Base-by-base conservation (phyloP, 108 stramenopile genomes). In the Cyclostephanos invisitatus region DNA sequence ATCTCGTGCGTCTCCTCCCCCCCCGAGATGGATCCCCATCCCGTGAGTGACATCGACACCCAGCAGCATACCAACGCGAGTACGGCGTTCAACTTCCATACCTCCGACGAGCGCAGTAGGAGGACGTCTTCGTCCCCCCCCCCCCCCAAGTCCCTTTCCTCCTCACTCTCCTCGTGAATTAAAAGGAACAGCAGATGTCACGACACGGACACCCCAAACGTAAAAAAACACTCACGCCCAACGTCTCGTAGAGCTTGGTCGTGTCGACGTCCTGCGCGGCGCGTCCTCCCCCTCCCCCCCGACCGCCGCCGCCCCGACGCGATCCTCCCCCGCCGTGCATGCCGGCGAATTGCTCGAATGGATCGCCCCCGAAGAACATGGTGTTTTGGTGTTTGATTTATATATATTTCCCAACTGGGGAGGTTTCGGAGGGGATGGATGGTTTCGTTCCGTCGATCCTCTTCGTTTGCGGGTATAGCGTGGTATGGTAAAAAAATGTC, bases 81-180 rank as follows among this genome's bases (percentile, higher is more conserved):
- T 38, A 96, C 89, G 24, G 91, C 82, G 71, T 98, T 98, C 51
- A 98, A 85, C 75, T 95, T 95, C 95, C 96, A 96, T 7, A 91
- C 63, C 56, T 84, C 73, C 14, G 75, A 74, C 1, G 67, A 69
- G 49, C 56, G 40, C 17, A 46, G 24, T 5, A 28, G 55, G 56
- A 69, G 14, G 50, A 70, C n/a, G 78, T 54, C 9, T 47, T 62
- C 32, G 70, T 62, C 20, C 75, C 80, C 32, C 2, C 4, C 32
- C 32, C 32, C 44, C 36, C 36, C 36, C 36, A 6, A 36, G 7
- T 36, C 36, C 36, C 5, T 6, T 36, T 36, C 7, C 36, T 36
- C n/a, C n/a, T n/a, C n/a, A n/a, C n/a, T n/a, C n/a, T n/a, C n/a
- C n/a, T n/a, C n/a, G n/a, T n/a, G n/a, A n/a, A n/a, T n/a, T n/a